These are phyloP conservation scores for Metschnikowia orientalis DNA, from an alignment of 805 yeast genomes.

Conservation along the genomic window DNA sequence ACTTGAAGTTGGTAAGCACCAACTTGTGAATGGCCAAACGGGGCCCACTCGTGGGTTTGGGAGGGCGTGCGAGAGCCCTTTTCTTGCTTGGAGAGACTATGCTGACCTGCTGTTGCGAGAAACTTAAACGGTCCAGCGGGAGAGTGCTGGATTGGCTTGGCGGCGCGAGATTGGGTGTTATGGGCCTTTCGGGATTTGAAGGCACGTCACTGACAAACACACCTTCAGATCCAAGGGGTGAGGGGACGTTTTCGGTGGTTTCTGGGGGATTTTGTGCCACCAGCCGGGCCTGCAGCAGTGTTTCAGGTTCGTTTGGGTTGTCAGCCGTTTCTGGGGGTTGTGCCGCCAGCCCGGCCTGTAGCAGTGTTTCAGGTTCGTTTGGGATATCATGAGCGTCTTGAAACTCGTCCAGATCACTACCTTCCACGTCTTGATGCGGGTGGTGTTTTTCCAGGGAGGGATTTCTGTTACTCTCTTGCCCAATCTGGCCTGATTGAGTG, in stretches of 20 bases:
- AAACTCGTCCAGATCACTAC: conserved; percentile 1
- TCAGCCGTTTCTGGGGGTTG: no score
- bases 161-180: background rate
- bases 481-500: no score
- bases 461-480: no score
- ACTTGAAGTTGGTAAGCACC: conserved; percentile 81
- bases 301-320: no score
- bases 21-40: conserved; percentile 74
- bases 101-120: conserved; percentile 21
- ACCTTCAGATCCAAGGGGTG: no score
- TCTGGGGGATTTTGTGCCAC: background rate
- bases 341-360: no score
- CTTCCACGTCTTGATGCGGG: no score
- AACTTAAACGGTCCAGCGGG: conserved; percentile 18
- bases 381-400: conserved; percentile 3
- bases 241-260: no score
- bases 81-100: conserved; percentile 29
- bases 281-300: no score
- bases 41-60: conserved; percentile 29
- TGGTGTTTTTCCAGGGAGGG: no score
- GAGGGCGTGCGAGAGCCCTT: conserved; percentile 16
- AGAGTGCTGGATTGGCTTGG: background rate
- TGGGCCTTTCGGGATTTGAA: background rate
- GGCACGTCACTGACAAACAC: conserved; percentile 4
- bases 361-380: no score